A percentile compares a stretch with the other conserved stretches of the same genome.
These are phyloP conservation scores for Wilcoxina mikolae DNA, from an alignment of 495 filamentous ascomycete genomes.

Conservation along the genomic window DNA sequence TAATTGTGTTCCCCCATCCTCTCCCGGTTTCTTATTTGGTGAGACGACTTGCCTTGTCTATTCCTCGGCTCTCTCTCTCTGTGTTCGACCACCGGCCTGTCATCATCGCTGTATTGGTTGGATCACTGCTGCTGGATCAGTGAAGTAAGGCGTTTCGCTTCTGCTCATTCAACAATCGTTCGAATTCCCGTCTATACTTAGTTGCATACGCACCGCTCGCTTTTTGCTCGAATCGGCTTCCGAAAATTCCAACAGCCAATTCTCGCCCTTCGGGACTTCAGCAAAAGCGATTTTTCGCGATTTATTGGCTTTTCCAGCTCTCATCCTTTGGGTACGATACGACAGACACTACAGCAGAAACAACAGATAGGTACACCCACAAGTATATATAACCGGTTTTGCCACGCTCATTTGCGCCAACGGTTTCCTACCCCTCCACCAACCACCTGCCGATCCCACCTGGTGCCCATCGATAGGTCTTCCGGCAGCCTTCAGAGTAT, in stretches of 20 bases:
- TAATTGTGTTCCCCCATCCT: slow-evolving; percentile 22
- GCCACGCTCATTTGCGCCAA: not conserved
- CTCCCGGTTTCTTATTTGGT: too few species aligned
- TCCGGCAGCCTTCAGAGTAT: not conserved
- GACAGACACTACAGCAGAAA: too few species aligned
- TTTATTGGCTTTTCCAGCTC: not conserved
- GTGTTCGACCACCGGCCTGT: too few species aligned
- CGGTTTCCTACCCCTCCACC: slow-evolving; percentile 1
- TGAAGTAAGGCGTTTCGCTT: too few species aligned
- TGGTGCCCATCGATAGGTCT: not conserved
- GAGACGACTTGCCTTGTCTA: slow-evolving; percentile 10
- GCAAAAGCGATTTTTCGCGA: not conserved
- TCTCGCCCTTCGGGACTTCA: too few species aligned
- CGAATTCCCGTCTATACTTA: slow-evolving; percentile 14
- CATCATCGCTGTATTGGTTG: too few species aligned
- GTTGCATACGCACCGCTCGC: slow-evolving; percentile 4
- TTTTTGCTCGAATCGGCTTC: not conserved
- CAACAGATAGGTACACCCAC: too few species aligned
- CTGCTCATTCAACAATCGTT: not conserved
- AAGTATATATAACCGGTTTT: slow-evolving; percentile 3
- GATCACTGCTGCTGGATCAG: too few species aligned
- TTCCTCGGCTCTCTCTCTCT: slow-evolving; percentile 18
- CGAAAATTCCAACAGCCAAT: not conserved
- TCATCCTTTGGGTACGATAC: too few species aligned
- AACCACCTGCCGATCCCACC: not conserved